Percentiles rank a stretch among this genome's conserved stretches.
Conservation (phyloP, 2,329 filamentous ascomycete genomes). For the Fusarium camptoceras region DNA sequence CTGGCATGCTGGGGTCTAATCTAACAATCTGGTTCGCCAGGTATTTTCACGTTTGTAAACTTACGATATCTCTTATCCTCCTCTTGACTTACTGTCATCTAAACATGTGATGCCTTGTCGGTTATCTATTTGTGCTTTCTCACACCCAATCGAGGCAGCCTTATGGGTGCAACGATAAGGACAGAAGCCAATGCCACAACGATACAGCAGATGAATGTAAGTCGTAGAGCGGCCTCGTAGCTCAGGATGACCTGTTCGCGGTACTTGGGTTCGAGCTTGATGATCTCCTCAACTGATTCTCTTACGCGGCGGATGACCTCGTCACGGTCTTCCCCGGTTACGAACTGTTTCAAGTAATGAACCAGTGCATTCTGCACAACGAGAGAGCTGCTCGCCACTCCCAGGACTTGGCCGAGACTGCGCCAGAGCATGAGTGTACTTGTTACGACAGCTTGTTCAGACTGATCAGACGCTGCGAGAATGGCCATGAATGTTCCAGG, state of each 20-base stretch:
- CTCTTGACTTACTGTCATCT: slow-evolving; percentile 1
- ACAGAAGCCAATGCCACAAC: slow-evolving; percentile 62
- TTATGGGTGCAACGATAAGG: slow-evolving; percentile 62
- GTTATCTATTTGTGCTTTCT: slow-evolving; percentile 48
- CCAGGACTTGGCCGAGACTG: slow-evolving; percentile 77
- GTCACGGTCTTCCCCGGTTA: slow-evolving; percentile 69
- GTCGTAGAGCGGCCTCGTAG: slow-evolving; percentile 64
- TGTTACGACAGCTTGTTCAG: slow-evolving; percentile 75
- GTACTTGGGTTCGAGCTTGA: slow-evolving; percentile 57
- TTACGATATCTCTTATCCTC: slow-evolving; percentile 2
- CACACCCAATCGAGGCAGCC: slow-evolving; percentile 64
- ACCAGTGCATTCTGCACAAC: slow-evolving; percentile 78
- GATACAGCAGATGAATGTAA: slow-evolving; percentile 59
- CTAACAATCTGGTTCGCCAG: slow-evolving; percentile 32
- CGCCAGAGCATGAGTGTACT: slow-evolving; percentile 79
- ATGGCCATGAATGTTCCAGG: slow-evolving; percentile 73
- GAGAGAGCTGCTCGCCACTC: slow-evolving; percentile 77
- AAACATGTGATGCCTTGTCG: neutral
- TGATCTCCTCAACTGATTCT: slow-evolving; percentile 66
- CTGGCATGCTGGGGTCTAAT: slow-evolving; percentile 34
- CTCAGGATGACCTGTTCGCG: slow-evolving; percentile 66
- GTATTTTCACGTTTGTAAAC: slow-evolving; percentile 16
- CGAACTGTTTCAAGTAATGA: slow-evolving; percentile 67
- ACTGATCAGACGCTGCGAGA: slow-evolving; percentile 68
- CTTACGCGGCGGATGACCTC: slow-evolving; percentile 65